Evolutionary conservation across 352 stramenopile genomes (phyloP).

Genomic region (Poterioochromonas sp.): DNA sequence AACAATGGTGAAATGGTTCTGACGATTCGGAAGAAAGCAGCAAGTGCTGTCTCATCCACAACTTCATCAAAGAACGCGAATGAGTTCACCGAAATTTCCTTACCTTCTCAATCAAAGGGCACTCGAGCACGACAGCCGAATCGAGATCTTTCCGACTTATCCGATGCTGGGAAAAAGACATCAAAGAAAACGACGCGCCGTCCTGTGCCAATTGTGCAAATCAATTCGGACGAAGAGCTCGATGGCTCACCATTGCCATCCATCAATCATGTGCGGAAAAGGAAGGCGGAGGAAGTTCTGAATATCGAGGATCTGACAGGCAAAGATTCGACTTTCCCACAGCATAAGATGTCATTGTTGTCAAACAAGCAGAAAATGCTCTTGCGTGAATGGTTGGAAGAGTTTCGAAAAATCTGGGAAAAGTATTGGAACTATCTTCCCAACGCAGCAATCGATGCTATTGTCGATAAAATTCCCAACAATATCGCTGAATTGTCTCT

Average conservation of each 20-base stretch:
- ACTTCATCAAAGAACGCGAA: background rate
- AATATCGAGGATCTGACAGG: background rate
- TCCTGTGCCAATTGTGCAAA: background rate
- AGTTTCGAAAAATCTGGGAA: background rate
- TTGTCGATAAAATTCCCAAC: background rate
- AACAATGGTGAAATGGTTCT: background rate
- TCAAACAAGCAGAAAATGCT: background rate
- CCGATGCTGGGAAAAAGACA: background rate
- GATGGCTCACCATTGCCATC: no score
- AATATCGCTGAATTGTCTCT: background rate
- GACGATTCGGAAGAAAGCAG: background rate
- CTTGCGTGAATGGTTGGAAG: background rate
- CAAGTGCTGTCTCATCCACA: background rate
- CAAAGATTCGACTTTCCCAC: background rate
- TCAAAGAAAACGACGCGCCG: background rate
- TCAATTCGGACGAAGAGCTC: no score
- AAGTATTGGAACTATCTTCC: slow-evolving; percentile 16
- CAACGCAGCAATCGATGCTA: background rate
- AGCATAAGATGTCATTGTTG: background rate
- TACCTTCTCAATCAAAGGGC: background rate
- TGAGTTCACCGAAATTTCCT: background rate
- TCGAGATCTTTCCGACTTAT: background rate
- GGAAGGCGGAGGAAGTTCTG: background rate
- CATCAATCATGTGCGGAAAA: background rate
- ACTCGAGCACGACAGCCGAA: background rate